Base-by-base conservation (phyloP, 768 basidiomycete species). In the Rhodotorula paludigena region DNA sequence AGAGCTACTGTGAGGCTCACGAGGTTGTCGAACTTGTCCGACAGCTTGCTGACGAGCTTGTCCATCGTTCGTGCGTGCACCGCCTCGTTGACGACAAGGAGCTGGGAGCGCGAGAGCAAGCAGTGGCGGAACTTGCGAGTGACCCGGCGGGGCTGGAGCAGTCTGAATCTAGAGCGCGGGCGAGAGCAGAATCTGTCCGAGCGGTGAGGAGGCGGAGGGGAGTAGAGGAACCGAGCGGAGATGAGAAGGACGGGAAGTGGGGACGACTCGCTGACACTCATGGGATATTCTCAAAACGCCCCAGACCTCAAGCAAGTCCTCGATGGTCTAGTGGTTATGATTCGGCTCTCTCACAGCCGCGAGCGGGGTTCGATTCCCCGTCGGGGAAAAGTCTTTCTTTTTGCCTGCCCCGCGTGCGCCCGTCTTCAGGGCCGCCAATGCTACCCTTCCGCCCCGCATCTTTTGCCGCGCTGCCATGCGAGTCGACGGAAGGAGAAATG, bases 1-100 rank as follows among this genome's bases (percentile, higher is more conserved):
- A 3, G 53, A 4, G 20, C n/a, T 35, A 53, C 7, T 8, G n/a
- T 23, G 38, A 35, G 35, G 23, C 52, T 42, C 44, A 59, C 64
- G 14, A 69, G 63, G 62, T 69, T 60, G 44, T 53, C 63, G 33
- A 69, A 44, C 47, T 54, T 45, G 47, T 58, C 44, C 2, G n/a
- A 39, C 23, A 69, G 62, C 39, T 69, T 63, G 67, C 45, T 23
- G 18, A 62, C 20, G 47, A 28, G 16, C 32, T 52, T 52, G 32
- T n/a, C 5, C 56, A 57, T 36, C n/a, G 36, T 20, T 28, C 41
- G 41, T 23, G 45, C 33, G n/a, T 35, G 51, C 48, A 20, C 16
- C 15, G 28, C 44, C 21, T 9, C 23, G 23, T 2, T 23, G 21
- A 25, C 12, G 33, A 16, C 8, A 20, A 35, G 51, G 14, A 18